phyloP scores from a whole-genome alignment of 2,329 filamentous ascomycete genomes.

The Neurospora crassa region DNA sequence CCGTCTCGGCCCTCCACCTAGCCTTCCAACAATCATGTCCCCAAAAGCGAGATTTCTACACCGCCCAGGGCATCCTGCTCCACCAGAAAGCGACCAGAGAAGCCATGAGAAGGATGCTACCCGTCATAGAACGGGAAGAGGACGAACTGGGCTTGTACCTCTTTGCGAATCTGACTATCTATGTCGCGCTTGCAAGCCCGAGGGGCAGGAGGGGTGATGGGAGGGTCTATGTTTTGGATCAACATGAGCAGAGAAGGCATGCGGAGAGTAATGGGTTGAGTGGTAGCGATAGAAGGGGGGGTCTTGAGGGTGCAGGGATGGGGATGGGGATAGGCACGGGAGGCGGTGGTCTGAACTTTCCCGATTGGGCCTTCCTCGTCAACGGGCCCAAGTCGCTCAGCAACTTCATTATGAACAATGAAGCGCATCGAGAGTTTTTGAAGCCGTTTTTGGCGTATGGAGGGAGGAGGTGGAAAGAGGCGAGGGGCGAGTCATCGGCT shows the following conservation, averaged over 20 bases:
- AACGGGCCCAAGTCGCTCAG: conserved; percentile 20
- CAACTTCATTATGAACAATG: conserved; percentile 13
- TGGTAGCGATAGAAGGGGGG: no score
- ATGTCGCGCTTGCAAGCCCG: conserved; percentile 1
- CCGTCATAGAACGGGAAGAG: conserved; percentile 7
- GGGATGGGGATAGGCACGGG: background rate
- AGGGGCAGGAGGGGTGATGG: background rate
- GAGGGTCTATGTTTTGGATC: background rate
- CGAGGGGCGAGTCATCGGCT: background rate
- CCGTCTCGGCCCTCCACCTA: conserved; percentile 39
- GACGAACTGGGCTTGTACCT: conserved; percentile 15
- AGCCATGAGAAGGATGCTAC: conserved; percentile 20
- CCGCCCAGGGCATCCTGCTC: conserved; percentile 19
- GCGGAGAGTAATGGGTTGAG: background rate
- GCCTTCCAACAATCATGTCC: conserved; percentile 26
- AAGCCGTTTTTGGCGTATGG: conserved; percentile 18
- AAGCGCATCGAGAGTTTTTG: conserved; percentile 10
- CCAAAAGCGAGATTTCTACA: conserved; percentile 28
- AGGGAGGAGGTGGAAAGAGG: conserved; percentile 13
- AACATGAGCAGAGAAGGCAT: background rate
- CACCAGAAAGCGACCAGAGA: conserved; percentile 22
- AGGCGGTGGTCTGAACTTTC: conserved; percentile 12
- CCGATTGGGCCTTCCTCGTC: conserved; percentile 25
- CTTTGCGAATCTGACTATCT: conserved; percentile 26
- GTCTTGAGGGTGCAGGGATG: no score